phyloP scores from a whole-genome alignment of 2,329 filamentous ascomycete genomes.

The Orbilia brochopaga region DNA sequence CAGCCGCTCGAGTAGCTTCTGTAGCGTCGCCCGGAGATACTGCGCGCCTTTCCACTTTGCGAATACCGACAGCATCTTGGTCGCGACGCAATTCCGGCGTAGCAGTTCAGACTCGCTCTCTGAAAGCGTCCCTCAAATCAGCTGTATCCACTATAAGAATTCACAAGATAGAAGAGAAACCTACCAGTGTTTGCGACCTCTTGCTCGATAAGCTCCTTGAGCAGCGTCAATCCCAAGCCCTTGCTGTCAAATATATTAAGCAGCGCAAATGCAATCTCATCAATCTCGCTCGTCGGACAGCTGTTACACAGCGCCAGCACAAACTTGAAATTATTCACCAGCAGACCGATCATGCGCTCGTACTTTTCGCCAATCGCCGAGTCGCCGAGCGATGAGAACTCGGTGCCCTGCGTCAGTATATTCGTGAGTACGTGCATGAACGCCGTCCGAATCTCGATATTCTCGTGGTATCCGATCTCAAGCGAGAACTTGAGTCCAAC shows the following conservation, averaged over 20 bases:
- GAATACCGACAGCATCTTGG: slow-evolving; percentile 74
- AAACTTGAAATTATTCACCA: slow-evolving; percentile 69
- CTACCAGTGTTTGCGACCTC: slow-evolving; percentile 71
- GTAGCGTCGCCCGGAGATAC: slow-evolving; percentile 69
- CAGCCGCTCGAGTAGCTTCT: slow-evolving; percentile 70
- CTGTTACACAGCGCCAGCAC: slow-evolving; percentile 70
- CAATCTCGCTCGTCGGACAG: slow-evolving; percentile 71
- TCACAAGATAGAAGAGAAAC: slow-evolving; percentile 40
- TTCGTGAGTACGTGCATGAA: slow-evolving; percentile 75
- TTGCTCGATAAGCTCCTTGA: slow-evolving; percentile 71
- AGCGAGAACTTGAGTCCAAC: slow-evolving; percentile 73
- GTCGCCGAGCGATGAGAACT: slow-evolving; percentile 73
- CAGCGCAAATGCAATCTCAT: slow-evolving; percentile 71
- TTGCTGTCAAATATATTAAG: slow-evolving; percentile 73
- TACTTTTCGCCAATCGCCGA: slow-evolving; percentile 73
- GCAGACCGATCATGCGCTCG: slow-evolving; percentile 68
- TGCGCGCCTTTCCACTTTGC: slow-evolving; percentile 72
- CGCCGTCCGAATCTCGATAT: slow-evolving; percentile 71
- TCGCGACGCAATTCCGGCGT: slow-evolving; percentile 72
- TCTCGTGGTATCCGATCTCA: slow-evolving; percentile 73
- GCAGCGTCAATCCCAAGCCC: slow-evolving; percentile 68
- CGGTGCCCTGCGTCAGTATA: slow-evolving; percentile 73
- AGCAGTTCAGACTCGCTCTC: slow-evolving; percentile 73
- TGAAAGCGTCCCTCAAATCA: slow-evolving; percentile 52
- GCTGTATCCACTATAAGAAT: not conserved